Evolutionary conservation across 208 protist genomes (phyloP).

Genomic region (Tritrichomonas foetus): DNA sequence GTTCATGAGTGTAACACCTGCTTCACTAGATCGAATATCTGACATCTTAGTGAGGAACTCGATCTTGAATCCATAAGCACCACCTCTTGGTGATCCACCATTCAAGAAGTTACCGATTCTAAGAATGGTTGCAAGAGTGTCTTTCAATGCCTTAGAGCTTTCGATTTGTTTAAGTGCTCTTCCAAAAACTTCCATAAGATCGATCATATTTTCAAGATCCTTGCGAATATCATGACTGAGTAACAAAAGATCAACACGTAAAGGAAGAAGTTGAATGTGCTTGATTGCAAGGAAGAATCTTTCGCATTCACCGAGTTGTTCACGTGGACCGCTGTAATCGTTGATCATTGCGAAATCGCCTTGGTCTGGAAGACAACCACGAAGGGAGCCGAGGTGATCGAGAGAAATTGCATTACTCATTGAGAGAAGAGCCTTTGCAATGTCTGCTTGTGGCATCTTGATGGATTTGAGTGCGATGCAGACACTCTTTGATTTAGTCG

Average conservation of each 20-base stretch:
- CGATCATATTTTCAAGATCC: neutral
- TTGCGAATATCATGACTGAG: neutral
- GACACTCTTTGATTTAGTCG: too few species aligned
- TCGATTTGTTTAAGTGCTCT: neutral
- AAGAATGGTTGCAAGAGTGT: neutral
- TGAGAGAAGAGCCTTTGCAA: too few species aligned
- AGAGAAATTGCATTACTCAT: too few species aligned
- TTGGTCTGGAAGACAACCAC: too few species aligned
- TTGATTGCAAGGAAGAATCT: neutral
- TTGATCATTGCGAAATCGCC: too few species aligned
- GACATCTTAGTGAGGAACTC: neutral
- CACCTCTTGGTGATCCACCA: constrained; percentile 8
- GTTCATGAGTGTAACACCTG: too few species aligned
- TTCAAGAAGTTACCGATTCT: constrained; percentile 25
- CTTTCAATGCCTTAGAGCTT: neutral
- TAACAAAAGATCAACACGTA: neutral
- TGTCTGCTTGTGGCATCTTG: too few species aligned
- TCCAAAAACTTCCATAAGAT: neutral
- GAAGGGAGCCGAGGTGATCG: too few species aligned
- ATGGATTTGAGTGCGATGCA: too few species aligned
- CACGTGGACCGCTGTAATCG: neutral
- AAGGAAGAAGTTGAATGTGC: neutral
- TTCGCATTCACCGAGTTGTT: neutral
- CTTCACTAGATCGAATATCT: too few species aligned
- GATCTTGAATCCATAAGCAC: constrained; percentile 27